These are phyloP conservation scores for Ambrosia trifida DNA, from an alignment of 129 eudicot genomes.

Conservation along the genomic window DNA sequence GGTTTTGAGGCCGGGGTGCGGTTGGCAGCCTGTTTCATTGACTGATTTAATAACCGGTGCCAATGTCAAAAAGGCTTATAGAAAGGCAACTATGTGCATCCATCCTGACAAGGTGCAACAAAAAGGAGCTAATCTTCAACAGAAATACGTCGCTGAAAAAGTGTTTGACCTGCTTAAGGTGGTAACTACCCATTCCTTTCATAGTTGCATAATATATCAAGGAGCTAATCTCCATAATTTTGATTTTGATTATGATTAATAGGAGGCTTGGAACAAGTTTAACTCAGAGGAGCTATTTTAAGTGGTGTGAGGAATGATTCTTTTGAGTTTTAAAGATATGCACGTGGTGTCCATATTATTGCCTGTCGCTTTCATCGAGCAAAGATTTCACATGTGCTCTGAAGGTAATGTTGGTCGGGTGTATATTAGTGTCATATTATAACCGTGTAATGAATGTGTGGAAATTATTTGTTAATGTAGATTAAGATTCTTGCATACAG, in stretches of 20 bases:
- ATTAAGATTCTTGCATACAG: conserved; percentile 27
- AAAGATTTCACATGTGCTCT: conserved; percentile 18
- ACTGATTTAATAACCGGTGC: conserved; percentile 89
- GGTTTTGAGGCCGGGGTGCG: conserved; percentile 99
- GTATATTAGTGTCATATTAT: conserved; percentile 31
- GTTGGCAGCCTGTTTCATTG: conserved; percentile 99
- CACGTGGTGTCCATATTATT: conserved; percentile 24
- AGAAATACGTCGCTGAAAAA: conserved; percentile 96
- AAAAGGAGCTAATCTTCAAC: conserved; percentile 96
- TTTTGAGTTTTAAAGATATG: conserved; percentile 19
- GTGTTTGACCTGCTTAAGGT: conserved; percentile 98
- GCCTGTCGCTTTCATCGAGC: conserved; percentile 10
- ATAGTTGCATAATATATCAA: not conserved
- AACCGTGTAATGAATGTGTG: conserved; percentile 24
- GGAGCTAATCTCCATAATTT: conserved; percentile 10
- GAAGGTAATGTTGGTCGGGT: conserved; percentile 29
- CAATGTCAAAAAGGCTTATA: conserved; percentile 82
- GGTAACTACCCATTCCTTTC: conserved; percentile 17
- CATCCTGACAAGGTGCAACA: conserved; percentile 99
- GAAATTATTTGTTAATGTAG: conserved; percentile 32
- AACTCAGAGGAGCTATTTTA: conserved; percentile 98
- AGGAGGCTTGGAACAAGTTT: conserved; percentile 99
- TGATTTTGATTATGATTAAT: conserved; percentile 27
- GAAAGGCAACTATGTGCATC: conserved; percentile 96
- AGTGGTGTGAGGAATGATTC: conserved; percentile 14